Evolutionary conservation across 2,329 filamentous ascomycete genomes (phyloP), one percentile per base, ranked within the genome.

Genomic region (Colletotrichum camelliae): DNA sequence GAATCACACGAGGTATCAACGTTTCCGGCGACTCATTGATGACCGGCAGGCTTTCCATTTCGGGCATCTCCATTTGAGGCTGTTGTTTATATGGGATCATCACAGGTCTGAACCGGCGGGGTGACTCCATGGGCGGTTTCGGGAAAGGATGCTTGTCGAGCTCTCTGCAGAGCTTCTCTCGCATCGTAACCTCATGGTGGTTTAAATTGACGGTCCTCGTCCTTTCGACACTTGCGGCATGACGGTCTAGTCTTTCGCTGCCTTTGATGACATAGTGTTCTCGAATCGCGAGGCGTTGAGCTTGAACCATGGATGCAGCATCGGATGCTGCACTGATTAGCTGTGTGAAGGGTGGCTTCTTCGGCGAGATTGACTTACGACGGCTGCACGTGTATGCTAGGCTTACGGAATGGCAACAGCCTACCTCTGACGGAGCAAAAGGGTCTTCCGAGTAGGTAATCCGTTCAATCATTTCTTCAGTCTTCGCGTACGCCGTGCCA

Each of bases 381-480:
- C 18, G 18, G 39, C 39, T 48, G 43, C 43, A 52, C 10, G 43
- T 21, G 43, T 21, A 52, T n/a, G 7, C n/a, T 52, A 21, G 18
- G n/a, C 10, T n/a, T 6, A 55, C 9, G 35, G 61, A 67, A 35
- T 31, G 61, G 27, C 66, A 31, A 35, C 62, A 72, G 27, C 15
- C 43, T 39, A 29, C 37, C 5, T 62, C 72, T 24, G 61, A 52
- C 21, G 72, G 72, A 67, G 37, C 39, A 18, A 75, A 33, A 16
- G 72, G 72, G 16, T 75, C 72, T 62, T 75, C 72, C 10, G 37
- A 57, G 62, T 72, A 72, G 37, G 72, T 69, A 48, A 43, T 64
- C 21, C 72, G 61, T 43, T 75, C 72, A 7, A 75, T 39, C 33
- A 37, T 75, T 43, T 72, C 72, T 16, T 62, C 72, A 9, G 72